A percentile compares a stretch with the other conserved stretches of the same genome.
These are phyloP conservation scores for Hypoxylon sp. DNA, from an alignment of 2,329 filamentous ascomycete species.

Conservation along the genomic window DNA sequence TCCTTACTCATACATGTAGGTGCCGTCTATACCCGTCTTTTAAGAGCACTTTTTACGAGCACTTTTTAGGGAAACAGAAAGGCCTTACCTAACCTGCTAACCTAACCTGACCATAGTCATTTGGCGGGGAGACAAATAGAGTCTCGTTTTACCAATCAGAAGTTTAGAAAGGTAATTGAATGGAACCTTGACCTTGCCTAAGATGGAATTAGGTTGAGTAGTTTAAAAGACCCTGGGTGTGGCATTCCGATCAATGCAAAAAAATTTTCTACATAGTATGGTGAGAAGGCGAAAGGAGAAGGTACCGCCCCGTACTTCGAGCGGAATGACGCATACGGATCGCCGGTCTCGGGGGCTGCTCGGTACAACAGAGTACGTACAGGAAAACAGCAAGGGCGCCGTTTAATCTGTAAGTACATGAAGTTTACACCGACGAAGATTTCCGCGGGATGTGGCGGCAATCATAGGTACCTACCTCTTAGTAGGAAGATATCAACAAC, in stretches of 20 bases:
- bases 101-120: constrained; percentile 21
- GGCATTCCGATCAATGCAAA: constrained; percentile 33
- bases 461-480: constrained; percentile 1
- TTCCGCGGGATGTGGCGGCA: constrained; percentile 28
- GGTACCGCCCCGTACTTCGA: constrained; percentile 28
- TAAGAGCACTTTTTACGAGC: too few species aligned
- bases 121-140: constrained; percentile 25
- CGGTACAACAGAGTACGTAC: constrained; percentile 24
- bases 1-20: constrained; percentile 22
- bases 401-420: background rate
- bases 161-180: constrained; percentile 12
- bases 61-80: constrained; percentile 22
- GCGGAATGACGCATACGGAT: constrained; percentile 40
- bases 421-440: constrained; percentile 7
- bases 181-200: constrained; percentile 30
- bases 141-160: constrained; percentile 34
- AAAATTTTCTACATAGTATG: constrained; percentile 31
- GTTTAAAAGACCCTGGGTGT: constrained; percentile 21
- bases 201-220: constrained; percentile 32
- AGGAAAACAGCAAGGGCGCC: constrained; percentile 2
- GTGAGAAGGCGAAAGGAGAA: constrained; percentile 16
- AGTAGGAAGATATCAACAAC: constrained; percentile 5
- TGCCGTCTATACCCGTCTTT: constrained; percentile 35
- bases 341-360: constrained; percentile 43
- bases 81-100: background rate